These are phyloP conservation scores for Colletotrichum brevisporum DNA, from an alignment of 2,329 filamentous ascomycete genomes.

Conservation along the genomic window DNA sequence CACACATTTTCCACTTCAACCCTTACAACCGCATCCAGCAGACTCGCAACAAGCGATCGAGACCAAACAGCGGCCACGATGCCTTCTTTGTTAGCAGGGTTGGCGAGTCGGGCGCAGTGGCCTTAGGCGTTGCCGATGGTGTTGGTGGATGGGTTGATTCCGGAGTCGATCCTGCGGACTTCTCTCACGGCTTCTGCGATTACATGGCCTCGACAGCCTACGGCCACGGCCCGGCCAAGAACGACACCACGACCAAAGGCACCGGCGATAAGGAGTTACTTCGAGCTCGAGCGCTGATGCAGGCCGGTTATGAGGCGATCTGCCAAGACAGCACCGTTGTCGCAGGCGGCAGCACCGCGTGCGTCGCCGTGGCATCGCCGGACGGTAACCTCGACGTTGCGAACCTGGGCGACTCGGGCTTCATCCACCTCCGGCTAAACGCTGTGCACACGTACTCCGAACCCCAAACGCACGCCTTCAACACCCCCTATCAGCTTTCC, in stretches of 20 bases:
- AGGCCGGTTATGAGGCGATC: conserved; percentile 87
- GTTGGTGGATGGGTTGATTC: conserved; percentile 96
- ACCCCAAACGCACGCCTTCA: conserved; percentile 96
- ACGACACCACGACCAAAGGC: conserved; percentile 42
- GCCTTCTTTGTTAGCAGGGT: conserved; percentile 92
- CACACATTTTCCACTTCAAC: conserved; percentile 81
- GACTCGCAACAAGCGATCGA: conserved; percentile 68
- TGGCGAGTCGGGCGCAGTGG: conserved; percentile 79
- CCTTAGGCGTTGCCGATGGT: conserved; percentile 92
- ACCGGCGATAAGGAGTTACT: conserved; percentile 27
- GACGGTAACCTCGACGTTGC: conserved; percentile 87
- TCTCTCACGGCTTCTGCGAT: conserved; percentile 92
- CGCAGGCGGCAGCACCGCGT: conserved; percentile 93
- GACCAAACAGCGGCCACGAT: conserved; percentile 90
- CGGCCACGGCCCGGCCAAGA: conserved; percentile 60
- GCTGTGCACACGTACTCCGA: conserved; percentile 87
- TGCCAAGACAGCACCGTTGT: conserved; percentile 79
- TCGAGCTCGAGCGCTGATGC: conserved; percentile 70
- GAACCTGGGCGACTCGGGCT: conserved; percentile 96
- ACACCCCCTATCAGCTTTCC: conserved; percentile 95
- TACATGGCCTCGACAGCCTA: conserved; percentile 88
- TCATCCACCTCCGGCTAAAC: conserved; percentile 87
- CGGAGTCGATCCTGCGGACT: conserved; percentile 93
- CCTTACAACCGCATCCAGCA: conserved; percentile 72
- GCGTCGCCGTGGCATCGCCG: conserved; percentile 82